These are phyloP conservation scores for Claviceps spartinae DNA, from an alignment of 2,329 filamentous ascomycete species.

Conservation along the genomic window DNA sequence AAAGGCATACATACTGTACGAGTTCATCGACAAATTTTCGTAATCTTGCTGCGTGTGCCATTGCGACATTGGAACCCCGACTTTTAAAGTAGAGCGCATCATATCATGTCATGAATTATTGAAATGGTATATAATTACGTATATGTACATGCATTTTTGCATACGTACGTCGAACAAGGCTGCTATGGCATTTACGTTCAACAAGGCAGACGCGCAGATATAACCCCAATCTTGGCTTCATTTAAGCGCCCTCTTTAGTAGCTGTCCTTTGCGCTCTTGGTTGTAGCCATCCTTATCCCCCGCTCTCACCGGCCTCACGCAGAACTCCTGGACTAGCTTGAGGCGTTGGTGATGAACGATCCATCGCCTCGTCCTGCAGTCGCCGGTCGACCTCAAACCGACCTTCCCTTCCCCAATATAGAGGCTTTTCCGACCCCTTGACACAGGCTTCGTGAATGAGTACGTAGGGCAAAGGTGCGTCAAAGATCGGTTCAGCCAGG, in stretches of 20 bases:
- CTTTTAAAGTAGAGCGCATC: background rate
- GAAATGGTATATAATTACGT: background rate
- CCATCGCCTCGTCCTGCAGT: slow-evolving; percentile 47
- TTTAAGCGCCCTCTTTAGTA: background rate
- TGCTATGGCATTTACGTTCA: too few relatives aligned
- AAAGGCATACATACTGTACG: slow-evolving; percentile 31
- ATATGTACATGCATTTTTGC: background rate
- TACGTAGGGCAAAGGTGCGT: slow-evolving; percentile 63
- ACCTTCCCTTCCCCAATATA: slow-evolving; percentile 57
- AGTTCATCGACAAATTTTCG: slow-evolving; percentile 7
- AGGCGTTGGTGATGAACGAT: slow-evolving; percentile 9
- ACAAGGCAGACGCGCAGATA: too few relatives aligned
- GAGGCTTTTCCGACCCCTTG: slow-evolving; percentile 42
- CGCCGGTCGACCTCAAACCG: slow-evolving; percentile 55
- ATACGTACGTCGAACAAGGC: too few relatives aligned
- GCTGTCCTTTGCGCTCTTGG: background rate
- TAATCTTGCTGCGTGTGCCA: background rate
- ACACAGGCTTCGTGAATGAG: slow-evolving; percentile 60
- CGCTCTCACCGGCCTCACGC: slow-evolving; percentile 33
- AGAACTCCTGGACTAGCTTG: slow-evolving; percentile 26
- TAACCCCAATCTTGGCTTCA: background rate
- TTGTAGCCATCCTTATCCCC: slow-evolving; percentile 15
- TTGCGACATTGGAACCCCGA: background rate
- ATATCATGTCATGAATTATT: too few relatives aligned
- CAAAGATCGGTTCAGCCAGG: slow-evolving; percentile 68